Conservation (phyloP, 2,329 filamentous ascomycete species). For the Fusarium torulosum region DNA sequence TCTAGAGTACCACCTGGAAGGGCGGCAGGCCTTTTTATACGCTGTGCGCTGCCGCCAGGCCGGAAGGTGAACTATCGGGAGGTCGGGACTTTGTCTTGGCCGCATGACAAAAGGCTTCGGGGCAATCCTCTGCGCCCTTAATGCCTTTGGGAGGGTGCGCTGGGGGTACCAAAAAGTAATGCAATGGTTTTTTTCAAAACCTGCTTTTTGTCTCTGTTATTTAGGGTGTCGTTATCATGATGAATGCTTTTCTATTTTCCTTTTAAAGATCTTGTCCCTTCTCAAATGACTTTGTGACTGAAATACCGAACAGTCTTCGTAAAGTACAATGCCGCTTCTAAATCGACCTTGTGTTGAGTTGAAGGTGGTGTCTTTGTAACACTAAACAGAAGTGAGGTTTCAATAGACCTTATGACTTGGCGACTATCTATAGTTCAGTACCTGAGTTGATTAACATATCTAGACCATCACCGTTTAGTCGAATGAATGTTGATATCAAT, state of each 20-base stretch:
- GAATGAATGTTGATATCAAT: slow-evolving; percentile 20
- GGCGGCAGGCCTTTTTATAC: slow-evolving; percentile 30
- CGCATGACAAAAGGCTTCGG: slow-evolving; percentile 54
- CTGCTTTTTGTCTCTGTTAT: slow-evolving; percentile 54
- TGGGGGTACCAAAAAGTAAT: slow-evolving; percentile 59
- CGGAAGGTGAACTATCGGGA: slow-evolving; percentile 50
- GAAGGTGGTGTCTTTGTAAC: background rate
- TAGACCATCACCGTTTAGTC: background rate
- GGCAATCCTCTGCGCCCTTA: slow-evolving; percentile 56
- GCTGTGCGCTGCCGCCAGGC: slow-evolving; percentile 43
- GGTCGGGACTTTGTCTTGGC: slow-evolving; percentile 49
- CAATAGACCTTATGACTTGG: no score
- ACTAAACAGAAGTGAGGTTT: background rate
- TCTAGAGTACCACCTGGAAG: slow-evolving; percentile 53
- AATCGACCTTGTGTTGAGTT: background rate
- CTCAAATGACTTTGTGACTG: background rate
- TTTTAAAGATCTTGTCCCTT: slow-evolving; percentile 12
- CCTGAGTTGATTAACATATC: background rate
- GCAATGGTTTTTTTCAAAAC: slow-evolving; percentile 52
- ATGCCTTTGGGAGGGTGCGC: slow-evolving; percentile 52
- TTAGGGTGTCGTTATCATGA: slow-evolving; percentile 55
- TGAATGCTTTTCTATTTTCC: slow-evolving; percentile 47
- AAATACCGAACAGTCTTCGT: background rate
- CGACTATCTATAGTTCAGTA: background rate
- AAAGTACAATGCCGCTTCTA: background rate